Evolutionary conservation across 805 yeast genomes (phyloP).

Genomic region (Blastobotrys muscicola): DNA sequence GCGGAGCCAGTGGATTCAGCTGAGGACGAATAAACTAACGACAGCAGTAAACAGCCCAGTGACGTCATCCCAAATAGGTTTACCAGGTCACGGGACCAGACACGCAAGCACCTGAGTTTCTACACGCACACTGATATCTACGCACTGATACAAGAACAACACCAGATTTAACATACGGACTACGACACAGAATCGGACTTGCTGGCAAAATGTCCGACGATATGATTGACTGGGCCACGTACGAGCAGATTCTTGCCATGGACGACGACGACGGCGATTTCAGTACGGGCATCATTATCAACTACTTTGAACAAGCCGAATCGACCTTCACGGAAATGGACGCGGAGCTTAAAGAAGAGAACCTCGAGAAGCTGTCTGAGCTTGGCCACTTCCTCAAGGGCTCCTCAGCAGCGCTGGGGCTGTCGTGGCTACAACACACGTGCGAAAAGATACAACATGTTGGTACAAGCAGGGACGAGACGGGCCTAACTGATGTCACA

Average conservation of each 20-base stretch:
- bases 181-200: background rate
- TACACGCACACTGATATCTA: background rate
- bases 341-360: slow-evolving; percentile 33
- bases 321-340: slow-evolving; percentile 71
- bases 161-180: background rate
- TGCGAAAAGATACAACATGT: slow-evolving; percentile 92
- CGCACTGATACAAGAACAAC: background rate
- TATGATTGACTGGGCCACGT: slow-evolving; percentile 78
- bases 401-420: slow-evolving; percentile 88
- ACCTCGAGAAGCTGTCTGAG: slow-evolving; percentile 52
- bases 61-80: no score
- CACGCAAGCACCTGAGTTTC: background rate
- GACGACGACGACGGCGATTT: slow-evolving; percentile 78
- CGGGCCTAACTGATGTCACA: slow-evolving; percentile 26
- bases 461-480: slow-evolving; percentile 43
- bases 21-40: no score
- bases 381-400: slow-evolving; percentile 93
- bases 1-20: no score
- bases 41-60: no score
- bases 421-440: slow-evolving; percentile 68
- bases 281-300: slow-evolving; percentile 63
- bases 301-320: slow-evolving; percentile 82
- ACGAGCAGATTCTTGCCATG: slow-evolving; percentile 83
- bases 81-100: background rate
- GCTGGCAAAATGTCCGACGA: slow-evolving; percentile 28